A percentile compares a stretch with the other conserved stretches of the same genome.
These are phyloP conservation scores for Wickerhamiella pararugosa DNA, from an alignment of 1,139 yeast genomes.

Conservation along the genomic window DNA sequence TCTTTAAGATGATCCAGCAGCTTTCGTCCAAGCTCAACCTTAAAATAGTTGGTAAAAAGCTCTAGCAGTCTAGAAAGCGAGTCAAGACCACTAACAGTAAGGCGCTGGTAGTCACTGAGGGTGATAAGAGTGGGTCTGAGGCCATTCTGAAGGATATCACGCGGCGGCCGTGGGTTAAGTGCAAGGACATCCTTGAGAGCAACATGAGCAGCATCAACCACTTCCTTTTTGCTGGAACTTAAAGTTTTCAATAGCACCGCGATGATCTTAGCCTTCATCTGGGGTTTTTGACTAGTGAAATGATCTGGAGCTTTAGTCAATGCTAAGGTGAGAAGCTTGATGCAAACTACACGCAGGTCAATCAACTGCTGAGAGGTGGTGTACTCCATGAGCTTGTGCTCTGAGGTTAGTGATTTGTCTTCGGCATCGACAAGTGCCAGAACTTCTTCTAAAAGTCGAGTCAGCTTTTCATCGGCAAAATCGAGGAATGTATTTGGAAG, in stretches of 20 bases:
- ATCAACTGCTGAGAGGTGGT: slow-evolving; percentile 78
- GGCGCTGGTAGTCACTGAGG: slow-evolving; percentile 77
- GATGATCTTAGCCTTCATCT: slow-evolving; percentile 68
- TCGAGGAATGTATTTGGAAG: slow-evolving; percentile 69
- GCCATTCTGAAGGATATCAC: slow-evolving; percentile 84
- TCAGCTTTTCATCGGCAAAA: slow-evolving; percentile 67
- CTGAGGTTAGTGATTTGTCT: slow-evolving; percentile 83
- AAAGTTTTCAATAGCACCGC: slow-evolving; percentile 92
- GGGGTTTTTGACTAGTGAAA: slow-evolving; percentile 55
- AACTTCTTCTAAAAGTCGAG: slow-evolving; percentile 74
- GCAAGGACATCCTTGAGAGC: slow-evolving; percentile 76
- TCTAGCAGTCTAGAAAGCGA: slow-evolving; percentile 81
- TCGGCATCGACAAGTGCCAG: slow-evolving; percentile 94
- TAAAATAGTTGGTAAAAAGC: slow-evolving; percentile 76
- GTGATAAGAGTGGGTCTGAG: slow-evolving; percentile 91
- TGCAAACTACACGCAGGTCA: slow-evolving; percentile 79
- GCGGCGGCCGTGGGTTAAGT: slow-evolving; percentile 70
- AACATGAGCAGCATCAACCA: slow-evolving; percentile 83
- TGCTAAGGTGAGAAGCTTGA: slow-evolving; percentile 68
- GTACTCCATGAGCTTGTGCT: slow-evolving; percentile 71
- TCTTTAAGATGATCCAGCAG: slow-evolving; percentile 87
- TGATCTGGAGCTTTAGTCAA: slow-evolving; percentile 33
- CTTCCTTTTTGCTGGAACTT: slow-evolving; percentile 70
- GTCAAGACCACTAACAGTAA: slow-evolving; percentile 80
- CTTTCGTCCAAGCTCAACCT: slow-evolving; percentile 92